phyloP scores from a whole-genome alignment of 768 basidiomycete species.

The Xerocomus spinulosus region DNA sequence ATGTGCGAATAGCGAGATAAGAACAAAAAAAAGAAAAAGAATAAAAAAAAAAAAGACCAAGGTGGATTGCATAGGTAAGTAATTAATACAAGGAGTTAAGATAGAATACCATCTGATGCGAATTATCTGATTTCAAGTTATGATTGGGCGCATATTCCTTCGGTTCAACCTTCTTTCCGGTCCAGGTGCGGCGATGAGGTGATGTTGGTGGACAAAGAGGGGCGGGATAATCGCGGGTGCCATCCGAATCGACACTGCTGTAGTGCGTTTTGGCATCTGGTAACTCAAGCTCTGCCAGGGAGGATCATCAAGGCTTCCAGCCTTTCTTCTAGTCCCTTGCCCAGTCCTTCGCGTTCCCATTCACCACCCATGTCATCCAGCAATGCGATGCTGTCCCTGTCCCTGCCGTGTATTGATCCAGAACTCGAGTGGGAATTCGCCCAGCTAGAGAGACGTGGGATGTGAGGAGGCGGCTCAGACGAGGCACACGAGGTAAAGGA shows the following conservation, averaged over 20 bases:
- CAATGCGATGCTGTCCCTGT: constrained; percentile 41
- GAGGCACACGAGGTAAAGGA: constrained; percentile 63
- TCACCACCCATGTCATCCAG: constrained; percentile 73
- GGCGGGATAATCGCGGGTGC: not conserved
- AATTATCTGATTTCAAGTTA: constrained; percentile 18
- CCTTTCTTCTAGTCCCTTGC: constrained; percentile 77
- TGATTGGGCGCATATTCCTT: constrained; percentile 4
- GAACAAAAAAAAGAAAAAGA: not conserved
- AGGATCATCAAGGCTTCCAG: constrained; percentile 54
- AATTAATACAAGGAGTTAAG: constrained; percentile 26
- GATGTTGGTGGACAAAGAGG: not conserved
- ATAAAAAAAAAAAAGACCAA: not conserved
- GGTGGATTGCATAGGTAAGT: constrained; percentile 20
- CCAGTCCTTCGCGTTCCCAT: constrained; percentile 84
- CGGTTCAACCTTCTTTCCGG: not conserved
- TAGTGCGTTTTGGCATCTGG: too few species aligned
- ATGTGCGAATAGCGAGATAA: constrained; percentile 1
- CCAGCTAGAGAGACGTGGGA: constrained; percentile 54
- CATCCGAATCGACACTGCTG: constrained; percentile 3
- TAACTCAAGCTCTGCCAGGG: constrained; percentile 26
- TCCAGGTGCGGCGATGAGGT: not conserved
- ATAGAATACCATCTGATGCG: constrained; percentile 18
- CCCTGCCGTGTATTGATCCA: constrained; percentile 25
- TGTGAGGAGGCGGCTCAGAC: constrained; percentile 68
- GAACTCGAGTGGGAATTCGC: constrained; percentile 26